Base-by-base conservation (phyloP, 2,329 filamentous ascomycete species). In the Venturia asperata region DNA sequence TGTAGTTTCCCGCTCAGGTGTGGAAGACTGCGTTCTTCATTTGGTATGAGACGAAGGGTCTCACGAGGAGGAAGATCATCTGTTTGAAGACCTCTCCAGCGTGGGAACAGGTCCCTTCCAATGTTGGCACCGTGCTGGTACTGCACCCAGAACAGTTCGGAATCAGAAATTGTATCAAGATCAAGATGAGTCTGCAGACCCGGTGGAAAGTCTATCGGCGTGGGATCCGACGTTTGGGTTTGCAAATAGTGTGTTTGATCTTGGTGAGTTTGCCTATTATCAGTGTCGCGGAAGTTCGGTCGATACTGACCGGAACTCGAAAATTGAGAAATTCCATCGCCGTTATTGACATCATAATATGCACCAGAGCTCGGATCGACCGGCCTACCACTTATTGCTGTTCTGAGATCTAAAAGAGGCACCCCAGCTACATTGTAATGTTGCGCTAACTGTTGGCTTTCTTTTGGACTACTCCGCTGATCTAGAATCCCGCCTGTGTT, bases 11-110 rank as follows among this genome's bases (percentile, higher is more conserved):
- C 52, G 30, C 9, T 39, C 21, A 58, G 9, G 30, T 58, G 52
- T 1, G 27, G 27, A 15, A 58, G 52, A 37, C 37, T 37, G 15
- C 52, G 52, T 24, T 39, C 52, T n/a, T 58, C 52, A 15, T 58
- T 58, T 9, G 52, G 52, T 58, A 58, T 58, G 15, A 58, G 30
- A 10, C 52, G 52, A 37, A 58, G 11, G n/a, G 52, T 58, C 15
- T 58, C 52, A 34, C 52, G 52, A 34, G 52, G 52, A 34, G 52
- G 52, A 37, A 58, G 52, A 21, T 58, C 52, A 15, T 58, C 30
- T 37, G 15, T 19, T 21, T 58, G 27, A 19, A 58, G 27, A 37
- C 52, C 52, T 58, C n/a, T 37, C 52, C 52, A 58, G 6, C 9
- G 15, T 21, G 52, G 19, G 30, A 58, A 58, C 6, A 58, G 52